Evolutionary conservation across 345 rosid genomes (phyloP).

Genomic region (Durio zibethinus): DNA sequence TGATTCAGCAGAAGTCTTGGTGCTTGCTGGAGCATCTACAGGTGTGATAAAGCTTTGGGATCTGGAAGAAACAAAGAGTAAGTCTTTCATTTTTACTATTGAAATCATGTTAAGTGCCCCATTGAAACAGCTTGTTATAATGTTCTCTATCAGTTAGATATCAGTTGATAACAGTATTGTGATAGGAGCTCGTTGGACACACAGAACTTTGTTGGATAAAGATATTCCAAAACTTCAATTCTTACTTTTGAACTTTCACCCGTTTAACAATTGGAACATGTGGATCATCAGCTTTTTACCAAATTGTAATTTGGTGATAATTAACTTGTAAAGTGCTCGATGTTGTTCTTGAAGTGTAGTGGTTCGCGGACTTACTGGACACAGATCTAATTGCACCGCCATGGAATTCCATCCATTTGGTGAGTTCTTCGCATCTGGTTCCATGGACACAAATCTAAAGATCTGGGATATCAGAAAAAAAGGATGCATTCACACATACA

Average conservation of each 20-base stretch:
- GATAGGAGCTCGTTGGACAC: neutral
- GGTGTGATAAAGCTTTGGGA: conserved; percentile 80
- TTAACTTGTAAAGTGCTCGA: conserved; percentile 38
- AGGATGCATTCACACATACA: conserved; percentile 93
- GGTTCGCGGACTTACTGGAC: conserved; percentile 96
- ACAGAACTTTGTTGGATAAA: neutral
- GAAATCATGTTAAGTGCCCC: neutral
- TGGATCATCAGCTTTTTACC: neutral
- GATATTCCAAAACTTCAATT: neutral
- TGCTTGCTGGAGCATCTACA: conserved; percentile 70
- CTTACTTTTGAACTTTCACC: neutral
- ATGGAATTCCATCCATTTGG: conserved; percentile 98
- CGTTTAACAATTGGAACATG: neutral
- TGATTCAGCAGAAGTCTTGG: conserved; percentile 60
- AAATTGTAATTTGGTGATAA: neutral
- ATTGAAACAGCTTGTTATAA: neutral
- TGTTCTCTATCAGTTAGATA: neutral
- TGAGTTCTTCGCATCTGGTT: conserved; percentile 96
- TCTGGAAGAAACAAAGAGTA: conserved; percentile 77
- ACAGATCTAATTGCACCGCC: conserved; percentile 85
- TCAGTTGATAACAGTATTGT: neutral
- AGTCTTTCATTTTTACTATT: conserved; percentile 26
- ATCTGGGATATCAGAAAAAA: conserved; percentile 96
- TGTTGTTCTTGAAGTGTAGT: conserved; percentile 93
- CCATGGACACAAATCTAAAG: conserved; percentile 69